Base-by-base conservation (phyloP, 164 flowering plant genomes). In the Umbilicus rupestris region DNA sequence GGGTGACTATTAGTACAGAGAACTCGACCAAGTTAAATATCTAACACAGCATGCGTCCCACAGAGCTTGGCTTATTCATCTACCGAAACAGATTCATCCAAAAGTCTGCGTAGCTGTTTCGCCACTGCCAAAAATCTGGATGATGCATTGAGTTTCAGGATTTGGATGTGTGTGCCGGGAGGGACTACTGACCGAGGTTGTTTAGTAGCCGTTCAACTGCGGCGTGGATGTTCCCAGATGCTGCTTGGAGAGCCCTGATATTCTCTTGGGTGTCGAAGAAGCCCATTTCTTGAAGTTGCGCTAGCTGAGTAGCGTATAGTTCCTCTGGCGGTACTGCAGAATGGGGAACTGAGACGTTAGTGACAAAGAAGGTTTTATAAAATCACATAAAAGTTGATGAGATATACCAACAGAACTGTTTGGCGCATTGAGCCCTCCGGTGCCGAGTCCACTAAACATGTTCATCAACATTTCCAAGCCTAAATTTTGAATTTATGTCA, bases 251-350 rank as follows among this genome's bases (percentile, higher is more conserved):
- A 0, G 86, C 89, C 33, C 84, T 72, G 58, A 87, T 84, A 52
- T 87, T 87, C 75, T 84, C 89, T 73, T 85, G 82, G 20, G 82
- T 79, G 67, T 87, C 89, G 66, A 82, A 78, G 75, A 87, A 87
- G 29, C 92, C 92, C 92, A 87, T 87, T 73, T 87, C 89, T 76
- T 83, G 92, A 62, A 87, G 86, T 72, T 83, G 92, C 20, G 82
- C 72, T 30, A 83, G 75, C 67, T 85, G 89, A 33, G 85, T 83
- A 1, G 87, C 87, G 70, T 87, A 87, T 1, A 80, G 84, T 70
- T 87, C 77, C 68, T 87, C 89, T 7, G 86, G 86, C 37, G 87
- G 87, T 65, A 78, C 89, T 84, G 65, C 63, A 68, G 47, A 44
- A 26, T 63, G 16, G 6, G 5, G 10, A 66, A 33, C 31, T 30